Conservation (phyloP, 768 basidiomycete species). For the Boletus bicolor region DNA sequence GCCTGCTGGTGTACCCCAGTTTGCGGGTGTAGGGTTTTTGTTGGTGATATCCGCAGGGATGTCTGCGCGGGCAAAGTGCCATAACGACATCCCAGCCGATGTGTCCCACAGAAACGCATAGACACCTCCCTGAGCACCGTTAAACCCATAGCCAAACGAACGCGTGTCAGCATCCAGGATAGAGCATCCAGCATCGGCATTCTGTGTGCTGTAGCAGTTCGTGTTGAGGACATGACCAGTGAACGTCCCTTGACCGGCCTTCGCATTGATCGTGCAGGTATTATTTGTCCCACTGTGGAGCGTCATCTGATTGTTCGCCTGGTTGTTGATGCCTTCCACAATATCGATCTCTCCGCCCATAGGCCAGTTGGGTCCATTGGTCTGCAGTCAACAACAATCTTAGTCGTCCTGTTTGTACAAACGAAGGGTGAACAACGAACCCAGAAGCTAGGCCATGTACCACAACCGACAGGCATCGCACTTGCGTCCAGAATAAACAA, state of each 20-base stretch:
- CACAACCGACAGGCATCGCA: conserved; percentile 69
- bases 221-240: conserved; percentile 21
- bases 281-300: conserved; percentile 54
- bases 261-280: conserved; percentile 20
- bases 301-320: conserved; percentile 58
- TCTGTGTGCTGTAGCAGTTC: conserved; percentile 40
- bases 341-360: conserved; percentile 64
- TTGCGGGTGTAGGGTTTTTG: conserved; percentile 40
- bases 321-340: conserved; percentile 65
- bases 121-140: conserved; percentile 46
- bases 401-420: background rate
- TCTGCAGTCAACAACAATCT: conserved; percentile 17
- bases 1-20: conserved; percentile 52
- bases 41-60: conserved; percentile 50
- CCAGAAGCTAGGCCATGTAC: conserved; percentile 59
- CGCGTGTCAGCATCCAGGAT: conserved; percentile 37
- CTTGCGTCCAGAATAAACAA: conserved; percentile 71
- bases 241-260: conserved; percentile 13
- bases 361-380: conserved; percentile 55
- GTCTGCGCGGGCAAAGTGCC: conserved; percentile 49
- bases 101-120: conserved; percentile 54
- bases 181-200: conserved; percentile 48
- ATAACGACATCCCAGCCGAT: conserved; percentile 46
- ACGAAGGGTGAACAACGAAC: conserved; percentile 19
- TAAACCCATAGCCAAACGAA: conserved; percentile 41